Evolutionary conservation across 352 stramenopile species (phyloP).

Genomic region (Pythium angustatum): DNA sequence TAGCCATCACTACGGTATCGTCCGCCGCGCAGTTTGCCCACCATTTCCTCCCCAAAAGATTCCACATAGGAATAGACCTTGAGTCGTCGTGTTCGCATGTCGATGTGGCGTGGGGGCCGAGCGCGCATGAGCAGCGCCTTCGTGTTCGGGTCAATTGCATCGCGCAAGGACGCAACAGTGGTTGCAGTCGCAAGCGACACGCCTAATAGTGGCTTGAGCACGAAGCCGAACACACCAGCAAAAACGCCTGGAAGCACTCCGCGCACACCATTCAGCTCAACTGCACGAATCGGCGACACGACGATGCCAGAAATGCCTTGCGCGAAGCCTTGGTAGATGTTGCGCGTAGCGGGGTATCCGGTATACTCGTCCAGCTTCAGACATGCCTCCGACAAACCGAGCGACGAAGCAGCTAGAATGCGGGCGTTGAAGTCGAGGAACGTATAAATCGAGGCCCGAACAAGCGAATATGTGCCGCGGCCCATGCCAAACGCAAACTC

Average conservation of each 20-base stretch:
- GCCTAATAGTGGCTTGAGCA: slow-evolving; percentile 80
- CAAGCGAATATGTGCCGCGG: slow-evolving; percentile 77
- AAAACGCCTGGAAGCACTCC: slow-evolving; percentile 78
- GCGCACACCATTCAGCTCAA: slow-evolving; percentile 76
- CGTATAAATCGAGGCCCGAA: slow-evolving; percentile 85
- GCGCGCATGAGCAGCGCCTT: slow-evolving; percentile 77
- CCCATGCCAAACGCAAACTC: slow-evolving; percentile 81
- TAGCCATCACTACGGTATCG: slow-evolving; percentile 82
- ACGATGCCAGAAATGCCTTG: slow-evolving; percentile 85
- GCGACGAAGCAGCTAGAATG: slow-evolving; percentile 79
- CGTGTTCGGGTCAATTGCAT: slow-evolving; percentile 76
- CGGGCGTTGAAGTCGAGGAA: slow-evolving; percentile 87
- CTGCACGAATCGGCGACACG: slow-evolving; percentile 81
- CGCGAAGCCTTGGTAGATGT: slow-evolving; percentile 87
- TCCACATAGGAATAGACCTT: slow-evolving; percentile 89
- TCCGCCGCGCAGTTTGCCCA: slow-evolving; percentile 74
- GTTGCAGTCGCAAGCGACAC: slow-evolving; percentile 74
- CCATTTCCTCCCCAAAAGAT: slow-evolving; percentile 85
- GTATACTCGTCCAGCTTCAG: slow-evolving; percentile 89
- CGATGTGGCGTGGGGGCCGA: slow-evolving; percentile 79
- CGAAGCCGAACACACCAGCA: slow-evolving; percentile 74
- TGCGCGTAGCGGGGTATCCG: slow-evolving; percentile 78
- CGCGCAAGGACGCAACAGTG: slow-evolving; percentile 73
- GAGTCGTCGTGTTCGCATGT: slow-evolving; percentile 72
- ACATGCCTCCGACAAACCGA: slow-evolving; percentile 83